A percentile compares a stretch with the other conserved stretches of the same genome.
Evolutionary conservation across 306 rosid genomes (phyloP).

Genomic region (Vachellia collinsii): DNA sequence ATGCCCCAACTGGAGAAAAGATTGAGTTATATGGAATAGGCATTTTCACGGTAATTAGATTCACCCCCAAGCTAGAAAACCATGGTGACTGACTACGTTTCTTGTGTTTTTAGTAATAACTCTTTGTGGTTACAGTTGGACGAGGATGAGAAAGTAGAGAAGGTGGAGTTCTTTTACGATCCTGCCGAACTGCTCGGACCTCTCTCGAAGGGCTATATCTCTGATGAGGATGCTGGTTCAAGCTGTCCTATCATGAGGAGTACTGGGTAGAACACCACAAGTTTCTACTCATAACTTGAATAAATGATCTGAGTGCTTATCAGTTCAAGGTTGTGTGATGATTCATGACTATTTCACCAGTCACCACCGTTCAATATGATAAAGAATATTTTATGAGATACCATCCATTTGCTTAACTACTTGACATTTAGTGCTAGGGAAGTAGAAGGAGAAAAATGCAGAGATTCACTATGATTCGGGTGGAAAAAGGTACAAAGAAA

Average conservation of each 20-base stretch:
- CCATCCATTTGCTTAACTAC: neutral
- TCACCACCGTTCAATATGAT: neutral
- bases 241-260: constrained; percentile 55
- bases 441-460: neutral
- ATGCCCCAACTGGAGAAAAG: constrained; percentile 50
- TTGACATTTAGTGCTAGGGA: neutral
- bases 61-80: neutral
- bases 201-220: constrained; percentile 52
- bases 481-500: neutral
- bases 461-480: neutral
- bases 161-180: constrained; percentile 77
- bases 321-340: neutral
- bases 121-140: constrained; percentile 47
- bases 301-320: neutral
- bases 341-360: neutral
- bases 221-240: constrained; percentile 45
- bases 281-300: neutral
- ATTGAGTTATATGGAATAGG: constrained; percentile 57
- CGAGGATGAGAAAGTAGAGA: constrained; percentile 50
- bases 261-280: constrained; percentile 44
- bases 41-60: constrained; percentile 45
- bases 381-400: neutral
- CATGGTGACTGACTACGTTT: neutral
- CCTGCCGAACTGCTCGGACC: constrained; percentile 66
- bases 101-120: neutral